Evolutionary conservation across 2,329 filamentous ascomycete genomes (phyloP).

Genomic region (Tolypocladium ovalisporum): DNA sequence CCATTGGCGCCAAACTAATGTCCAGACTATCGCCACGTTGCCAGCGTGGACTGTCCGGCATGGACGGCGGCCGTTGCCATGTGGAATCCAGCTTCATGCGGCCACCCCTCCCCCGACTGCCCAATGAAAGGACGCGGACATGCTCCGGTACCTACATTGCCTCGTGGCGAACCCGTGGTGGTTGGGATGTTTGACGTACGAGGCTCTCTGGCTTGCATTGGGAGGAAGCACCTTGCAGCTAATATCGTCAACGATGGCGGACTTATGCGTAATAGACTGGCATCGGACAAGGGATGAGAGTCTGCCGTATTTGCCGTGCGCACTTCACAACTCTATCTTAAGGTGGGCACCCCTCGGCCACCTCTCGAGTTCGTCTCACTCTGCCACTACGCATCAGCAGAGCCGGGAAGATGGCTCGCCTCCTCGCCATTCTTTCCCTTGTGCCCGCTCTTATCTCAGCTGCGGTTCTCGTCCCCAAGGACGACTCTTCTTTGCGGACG

Average conservation of each 20-base stretch:
- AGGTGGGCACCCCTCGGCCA: background rate
- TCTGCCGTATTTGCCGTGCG: background rate
- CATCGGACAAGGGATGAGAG: background rate
- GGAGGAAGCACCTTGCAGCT: background rate
- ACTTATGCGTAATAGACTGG: background rate
- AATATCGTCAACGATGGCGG: background rate
- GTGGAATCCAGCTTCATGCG: background rate
- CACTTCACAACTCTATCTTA: background rate
- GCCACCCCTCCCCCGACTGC: background rate
- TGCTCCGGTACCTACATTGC: background rate
- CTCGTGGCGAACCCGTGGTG: background rate
- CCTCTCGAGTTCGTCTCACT: background rate
- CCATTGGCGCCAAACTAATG: background rate
- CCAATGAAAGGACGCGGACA: background rate
- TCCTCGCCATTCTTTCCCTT: background rate
- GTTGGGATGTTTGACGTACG: background rate
- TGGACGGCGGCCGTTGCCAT: background rate
- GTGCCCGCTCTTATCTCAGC: background rate
- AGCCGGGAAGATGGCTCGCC: background rate
- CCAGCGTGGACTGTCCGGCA: background rate
- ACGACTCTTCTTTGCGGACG: background rate
- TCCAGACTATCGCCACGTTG: background rate
- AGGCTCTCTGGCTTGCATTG: background rate
- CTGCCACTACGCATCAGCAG: background rate
- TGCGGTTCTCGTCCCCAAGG: background rate